Evolutionary conservation across 2,329 filamentous ascomycete species (phyloP).

Genomic region (Taxawa tesnikishii): DNA sequence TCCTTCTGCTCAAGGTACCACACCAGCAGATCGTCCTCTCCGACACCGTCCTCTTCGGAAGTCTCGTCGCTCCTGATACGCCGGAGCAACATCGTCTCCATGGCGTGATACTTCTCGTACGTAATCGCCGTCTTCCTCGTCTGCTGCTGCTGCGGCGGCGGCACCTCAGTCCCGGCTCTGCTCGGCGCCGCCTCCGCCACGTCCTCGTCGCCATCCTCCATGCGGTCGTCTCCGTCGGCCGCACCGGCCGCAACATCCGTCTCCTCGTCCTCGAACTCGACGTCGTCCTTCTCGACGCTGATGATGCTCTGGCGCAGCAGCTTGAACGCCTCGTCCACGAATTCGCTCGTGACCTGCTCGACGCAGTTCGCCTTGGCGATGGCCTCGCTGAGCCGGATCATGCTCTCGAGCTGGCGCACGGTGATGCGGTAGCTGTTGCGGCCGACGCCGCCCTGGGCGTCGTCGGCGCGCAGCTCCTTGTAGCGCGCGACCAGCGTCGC

Average conservation of each 20-base stretch:
- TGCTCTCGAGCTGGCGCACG: slow-evolving; percentile 85
- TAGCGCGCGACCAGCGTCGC: slow-evolving; percentile 79
- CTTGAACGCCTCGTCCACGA: slow-evolving; percentile 87
- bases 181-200: slow-evolving; percentile 33
- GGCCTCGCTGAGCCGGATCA: slow-evolving; percentile 93
- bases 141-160: slow-evolving; percentile 21
- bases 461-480: slow-evolving; percentile 86
- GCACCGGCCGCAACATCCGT: slow-evolving; percentile 36
- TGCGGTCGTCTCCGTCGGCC: slow-evolving; percentile 14
- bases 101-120: slow-evolving; percentile 86
- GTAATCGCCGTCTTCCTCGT: slow-evolving; percentile 74
- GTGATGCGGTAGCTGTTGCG: slow-evolving; percentile 96
- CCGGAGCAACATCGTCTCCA: slow-evolving; percentile 75
- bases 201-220: slow-evolving; percentile 35
- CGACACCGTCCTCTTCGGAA: slow-evolving; percentile 65
- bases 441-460: slow-evolving; percentile 86
- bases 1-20: slow-evolving; percentile 95
- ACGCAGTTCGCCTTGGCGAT: slow-evolving; percentile 97
- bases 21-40: slow-evolving; percentile 65
- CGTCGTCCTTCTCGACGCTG: slow-evolving; percentile 92
- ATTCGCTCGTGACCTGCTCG: slow-evolving; percentile 69
- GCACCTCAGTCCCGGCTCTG: slow-evolving; percentile 28
- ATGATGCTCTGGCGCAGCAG: slow-evolving; percentile 91
- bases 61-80: slow-evolving; percentile 75
- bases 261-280: slow-evolving; percentile 78